Evolutionary conservation across 208 protist species (phyloP), one percentile per base, ranked within the genome.

Genomic region (Acanthamoeba royreba): DNA sequence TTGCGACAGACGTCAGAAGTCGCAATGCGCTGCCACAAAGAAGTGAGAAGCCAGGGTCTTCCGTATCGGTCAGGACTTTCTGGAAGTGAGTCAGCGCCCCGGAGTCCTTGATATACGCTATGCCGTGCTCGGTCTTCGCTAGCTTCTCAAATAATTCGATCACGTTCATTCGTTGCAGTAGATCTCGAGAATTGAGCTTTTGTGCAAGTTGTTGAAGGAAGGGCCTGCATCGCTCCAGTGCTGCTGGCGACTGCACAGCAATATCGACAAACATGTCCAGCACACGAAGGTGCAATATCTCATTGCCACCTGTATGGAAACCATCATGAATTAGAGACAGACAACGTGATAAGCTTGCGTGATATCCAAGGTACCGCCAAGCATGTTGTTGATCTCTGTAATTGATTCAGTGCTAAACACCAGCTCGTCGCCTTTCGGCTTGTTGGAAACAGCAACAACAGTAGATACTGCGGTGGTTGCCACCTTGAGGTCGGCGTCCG

Each of bases 91-190:
- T 38, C 38, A 74, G 1, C 7, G 31, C 86, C 25, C 86, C 86
- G 4, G 86, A 25, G 19, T 31, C 0, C 19, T 66, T 7, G 1
- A 92, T 11, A 25, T 92, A 92, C 33, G 38, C 55, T 40, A 45
- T 28, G 5, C 86, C 86, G n/a, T 66, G 49, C 25, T 92, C 61
- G 5, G 55, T 92, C 61, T 77, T 74, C 35, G 58, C 58, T 13
- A 92, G 15, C 86, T 92, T 92, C 33, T 92, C 86, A 7, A 92
- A 31, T 4, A 92, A 55, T 15, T 66, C 55, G 28, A 92, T 31
- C 2, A 72, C 33, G 86, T 66, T 92, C 38, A 92, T 45, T 0
- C 58, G 15, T n/a, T 92, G 55, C 31, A 92, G 45, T 15, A 92
- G 35, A 55, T 92, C 86, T 1, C 2, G 22, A 7, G 35, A 47